Evolutionary conservation across 139 green algal species (phyloP), one percentile per base, ranked within the genome.

Genomic region (Nannochloris sp.): DNA sequence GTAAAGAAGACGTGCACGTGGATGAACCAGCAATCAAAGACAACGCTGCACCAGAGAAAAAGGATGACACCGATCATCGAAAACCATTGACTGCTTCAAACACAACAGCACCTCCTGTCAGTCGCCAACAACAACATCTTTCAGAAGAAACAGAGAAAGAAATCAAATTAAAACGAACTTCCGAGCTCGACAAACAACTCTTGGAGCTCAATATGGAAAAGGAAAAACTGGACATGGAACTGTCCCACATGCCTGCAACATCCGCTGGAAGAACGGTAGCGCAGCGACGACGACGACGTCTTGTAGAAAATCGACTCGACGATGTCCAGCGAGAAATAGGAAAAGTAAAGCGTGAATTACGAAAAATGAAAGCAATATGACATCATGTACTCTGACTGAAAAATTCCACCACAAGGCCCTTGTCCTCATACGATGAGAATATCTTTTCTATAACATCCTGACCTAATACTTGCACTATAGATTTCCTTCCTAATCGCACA

Each of bases 321-420:
- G 46, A 53, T 12, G 0, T 53, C 9, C n/a, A 20, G n/a, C 16
- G n/a, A 23, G n/a, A 53, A 6, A 10, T 23, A 6, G n/a, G 46
- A 28, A 20, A 53, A 28, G n/a, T 53, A 20, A 53, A 53, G n/a
- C 46, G 46, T 11, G 17, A 53, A 23, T 53, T 53, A 11, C 16
- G 46, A 53, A 20, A 53, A 28, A 28, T 53, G 46, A 53, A 53
- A 28, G 46, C 46, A 53, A 53, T 53, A 53, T 20, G 16, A 53
- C 4, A 53, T 53, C 20, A 3, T 5, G 0, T 10, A 26, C 46
- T 28, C 46, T 53, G 16, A 23, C 46, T 53, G 17, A 28, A 53
- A 53, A 53, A 28, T 23, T 28, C 17, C 46, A 53, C 46, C n/a
- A 53, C 20, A 11, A 53, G n/a, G 5, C 16, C n/a, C 10, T 28